Conservation (phyloP, 2,329 filamentous ascomycete species). For the Didymellaceae sp. region DNA sequence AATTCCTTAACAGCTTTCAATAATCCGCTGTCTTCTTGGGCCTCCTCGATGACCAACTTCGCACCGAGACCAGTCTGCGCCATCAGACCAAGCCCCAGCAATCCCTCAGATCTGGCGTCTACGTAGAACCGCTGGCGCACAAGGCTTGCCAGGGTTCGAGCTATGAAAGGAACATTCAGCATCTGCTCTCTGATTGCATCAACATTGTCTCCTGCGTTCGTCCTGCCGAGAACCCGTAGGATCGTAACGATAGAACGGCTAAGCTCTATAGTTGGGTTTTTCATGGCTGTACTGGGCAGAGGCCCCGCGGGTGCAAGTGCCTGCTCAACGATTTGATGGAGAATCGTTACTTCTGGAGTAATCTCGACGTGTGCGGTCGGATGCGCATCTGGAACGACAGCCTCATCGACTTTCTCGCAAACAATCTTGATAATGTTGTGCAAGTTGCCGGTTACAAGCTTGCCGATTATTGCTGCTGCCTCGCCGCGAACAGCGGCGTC, state of each 20-base stretch:
- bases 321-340: conserved; percentile 40
- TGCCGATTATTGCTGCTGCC: conserved; percentile 43
- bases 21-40: conserved; percentile 37
- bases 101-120: conserved; percentile 45
- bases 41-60: conserved; percentile 34
- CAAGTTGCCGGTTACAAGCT: conserved; percentile 41
- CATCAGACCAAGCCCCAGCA: conserved; percentile 45
- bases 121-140: conserved; percentile 46
- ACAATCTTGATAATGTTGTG: conserved; percentile 42
- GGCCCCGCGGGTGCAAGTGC: conserved; percentile 40
- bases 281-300: conserved; percentile 47
- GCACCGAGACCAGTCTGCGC: conserved; percentile 41
- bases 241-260: conserved; percentile 27
- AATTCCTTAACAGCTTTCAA: conserved; percentile 45
- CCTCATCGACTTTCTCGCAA: conserved; percentile 26
- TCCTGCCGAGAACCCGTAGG: conserved; percentile 28
- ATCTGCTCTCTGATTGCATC: conserved; percentile 34
- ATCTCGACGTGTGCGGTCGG: conserved; percentile 20
- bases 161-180: conserved; percentile 38
- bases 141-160: conserved; percentile 41
- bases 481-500: conserved; percentile 46
- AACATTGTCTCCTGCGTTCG: conserved; percentile 29
- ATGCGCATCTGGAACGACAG: conserved; percentile 16
- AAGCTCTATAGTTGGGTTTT: conserved; percentile 46
- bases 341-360: conserved; percentile 31